Base-by-base conservation (phyloP, 2,329 filamentous ascomycete genomes). In the Fusarium dimerum region DNA sequence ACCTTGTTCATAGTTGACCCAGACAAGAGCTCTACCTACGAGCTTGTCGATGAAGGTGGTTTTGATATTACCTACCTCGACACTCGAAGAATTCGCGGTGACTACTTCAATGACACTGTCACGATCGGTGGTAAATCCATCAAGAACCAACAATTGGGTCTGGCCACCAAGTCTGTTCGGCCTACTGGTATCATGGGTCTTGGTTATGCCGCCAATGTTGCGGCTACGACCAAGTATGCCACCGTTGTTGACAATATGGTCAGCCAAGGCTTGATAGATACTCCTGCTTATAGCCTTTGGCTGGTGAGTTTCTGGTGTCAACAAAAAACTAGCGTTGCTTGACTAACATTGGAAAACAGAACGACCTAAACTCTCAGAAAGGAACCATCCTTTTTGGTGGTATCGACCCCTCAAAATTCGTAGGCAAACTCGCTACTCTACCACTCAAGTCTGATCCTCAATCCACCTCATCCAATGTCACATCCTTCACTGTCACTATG, bases 341-440 rank as follows among this genome's bases (percentile, higher is more conserved):
- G n/a, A 5, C 60, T 63, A 43, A 63, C 30, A 32, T 17, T 18
- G 3, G 3, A n/a, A 13, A 18, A 10, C 32, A 69, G 66, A 71
- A 92, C 71, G 86, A 90, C 65, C 72, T 91, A 13, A 73, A 76
- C 54, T 68, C 87, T 1, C 82, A 79, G 51, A 84, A 80, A 3
- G 90, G 90, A 46, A 85, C 76, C 59, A 85, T 93, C 53, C 78
- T 93, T 10, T 94, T 94, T 61, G 90, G 90, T 42, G 90, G 88
- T 45, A 84, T 93, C 59, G 89, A 94, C 68, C 87, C 82, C 0
- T 79, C 80, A 55, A 92, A 92, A 69, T 93, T 85, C 72, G 67
- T 76, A 3, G 88, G 87, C 48, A 71, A 80, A 40, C 63, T 73
- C 40, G 57, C 60, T 13, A 66, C 62, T 40, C 55, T 77, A 18